These are phyloP conservation scores for Leccinum subfulvum DNA, from an alignment of 1,284 basidiomycete species.

Conservation along the genomic window DNA sequence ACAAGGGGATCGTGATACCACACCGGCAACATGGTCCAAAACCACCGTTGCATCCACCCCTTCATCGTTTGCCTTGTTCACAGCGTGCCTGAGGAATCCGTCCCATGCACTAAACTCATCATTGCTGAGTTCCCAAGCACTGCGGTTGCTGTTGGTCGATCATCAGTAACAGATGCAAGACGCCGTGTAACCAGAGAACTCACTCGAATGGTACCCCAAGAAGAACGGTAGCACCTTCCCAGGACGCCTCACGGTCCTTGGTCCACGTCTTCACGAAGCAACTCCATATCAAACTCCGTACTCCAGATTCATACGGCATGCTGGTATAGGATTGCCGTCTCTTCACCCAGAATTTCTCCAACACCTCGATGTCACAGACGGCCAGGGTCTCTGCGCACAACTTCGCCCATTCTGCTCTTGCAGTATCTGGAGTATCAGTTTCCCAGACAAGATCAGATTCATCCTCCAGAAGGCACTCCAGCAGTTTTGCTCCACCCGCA, in stretches of 20 bases:
- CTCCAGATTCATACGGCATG: constrained; percentile 26
- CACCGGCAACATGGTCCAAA: constrained; percentile 52
- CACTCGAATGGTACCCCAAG: constrained; percentile 64
- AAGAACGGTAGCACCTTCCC: constrained; percentile 55
- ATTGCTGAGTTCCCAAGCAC: constrained; percentile 52
- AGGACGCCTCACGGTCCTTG: constrained; percentile 38
- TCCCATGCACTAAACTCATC: constrained; percentile 62
- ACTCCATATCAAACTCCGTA: constrained; percentile 52
- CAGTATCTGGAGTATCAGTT: constrained; percentile 37
- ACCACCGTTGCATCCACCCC: constrained; percentile 52
- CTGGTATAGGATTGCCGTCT: constrained; percentile 17
- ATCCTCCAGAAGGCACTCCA: constrained; percentile 47
- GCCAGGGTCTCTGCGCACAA: constrained; percentile 54
- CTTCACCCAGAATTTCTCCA: constrained; percentile 54
- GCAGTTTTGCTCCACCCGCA: constrained; percentile 43
- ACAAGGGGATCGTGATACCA: constrained; percentile 44
- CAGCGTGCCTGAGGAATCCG: constrained; percentile 47
- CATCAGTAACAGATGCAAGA: constrained; percentile 11
- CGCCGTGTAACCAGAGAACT: constrained; percentile 27
- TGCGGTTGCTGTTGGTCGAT: constrained; percentile 37
- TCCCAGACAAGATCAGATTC: constrained; percentile 49
- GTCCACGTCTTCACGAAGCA: constrained; percentile 54
- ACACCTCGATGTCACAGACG: constrained; percentile 43
- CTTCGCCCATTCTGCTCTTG: constrained; percentile 54
- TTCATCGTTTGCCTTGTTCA: constrained; percentile 56